Percentiles rank a stretch among this genome's conserved stretches.
Evolutionary conservation across 495 filamentous ascomycete genomes (phyloP).

Genomic region (Hyaloscypha bicolor): DNA sequence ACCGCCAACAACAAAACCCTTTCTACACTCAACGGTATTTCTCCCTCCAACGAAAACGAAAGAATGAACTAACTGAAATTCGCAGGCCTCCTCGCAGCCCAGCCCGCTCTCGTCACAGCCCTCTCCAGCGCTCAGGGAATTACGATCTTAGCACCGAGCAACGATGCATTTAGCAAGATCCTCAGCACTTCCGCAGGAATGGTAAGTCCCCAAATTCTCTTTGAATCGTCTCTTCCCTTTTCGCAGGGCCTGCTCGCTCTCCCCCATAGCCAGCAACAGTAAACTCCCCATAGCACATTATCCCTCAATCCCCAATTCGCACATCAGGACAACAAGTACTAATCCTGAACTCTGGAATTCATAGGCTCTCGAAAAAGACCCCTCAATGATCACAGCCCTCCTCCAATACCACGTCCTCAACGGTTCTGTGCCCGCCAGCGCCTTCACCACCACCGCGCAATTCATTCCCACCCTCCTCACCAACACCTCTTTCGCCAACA

Average conservation of each 20-base stretch:
- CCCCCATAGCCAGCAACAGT: too few species aligned
- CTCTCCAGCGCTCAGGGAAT: conserved; percentile 53
- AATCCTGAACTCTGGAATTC: too few species aligned
- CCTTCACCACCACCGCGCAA: conserved; percentile 43
- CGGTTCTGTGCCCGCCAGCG: conserved; percentile 47
- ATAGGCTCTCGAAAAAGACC: conserved; percentile 30
- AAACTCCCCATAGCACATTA: too few species aligned
- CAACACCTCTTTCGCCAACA: conserved; percentile 46
- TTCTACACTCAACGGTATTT: conserved; percentile 43
- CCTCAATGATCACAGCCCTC: conserved; percentile 47
- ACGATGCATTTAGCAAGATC: conserved; percentile 54
- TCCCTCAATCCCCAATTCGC: too few species aligned
- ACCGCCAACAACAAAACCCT: conserved; percentile 42
- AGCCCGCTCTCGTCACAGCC: conserved; percentile 41
- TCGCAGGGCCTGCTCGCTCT: too few species aligned
- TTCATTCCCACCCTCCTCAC: conserved; percentile 59
- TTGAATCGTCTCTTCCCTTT: too few species aligned
- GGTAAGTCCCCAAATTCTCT: too few species aligned
- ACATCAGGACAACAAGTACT: too few species aligned
- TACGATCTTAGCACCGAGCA: conserved; percentile 66
- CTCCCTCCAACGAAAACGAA: not conserved
- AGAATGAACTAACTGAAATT: not conserved
- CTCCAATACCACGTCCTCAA: conserved; percentile 67
- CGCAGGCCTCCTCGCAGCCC: conserved; percentile 41
- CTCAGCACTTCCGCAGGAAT: conserved; percentile 32